Conservation (phyloP, 192 early-diverging fungal species). For the Umbelopsis sp. region DNA sequence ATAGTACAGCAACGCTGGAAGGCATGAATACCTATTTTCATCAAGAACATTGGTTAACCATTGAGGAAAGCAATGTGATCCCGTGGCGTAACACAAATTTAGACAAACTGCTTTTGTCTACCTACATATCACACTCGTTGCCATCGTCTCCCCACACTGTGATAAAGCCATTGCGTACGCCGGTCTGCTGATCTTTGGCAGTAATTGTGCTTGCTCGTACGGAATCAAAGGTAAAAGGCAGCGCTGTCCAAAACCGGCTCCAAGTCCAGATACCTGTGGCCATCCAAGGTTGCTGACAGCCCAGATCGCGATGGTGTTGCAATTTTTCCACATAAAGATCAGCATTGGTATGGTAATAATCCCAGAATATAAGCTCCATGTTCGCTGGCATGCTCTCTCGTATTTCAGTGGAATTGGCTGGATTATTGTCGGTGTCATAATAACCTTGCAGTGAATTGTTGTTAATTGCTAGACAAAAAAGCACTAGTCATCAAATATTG, state of each 20-base stretch:
- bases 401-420: constrained; percentile 53
- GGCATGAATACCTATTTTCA: constrained; percentile 58
- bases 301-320: constrained; percentile 80
- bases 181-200: constrained; percentile 56
- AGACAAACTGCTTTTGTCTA: neutral
- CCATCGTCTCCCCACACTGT: constrained; percentile 93
- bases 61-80: too few species aligned
- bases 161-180: constrained; percentile 77
- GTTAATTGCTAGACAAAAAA: constrained; percentile 65
- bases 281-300: constrained; percentile 79
- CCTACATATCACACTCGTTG: constrained; percentile 83
- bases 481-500: constrained; percentile 18
- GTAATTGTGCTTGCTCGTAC: constrained; percentile 74
- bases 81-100: too few species aligned
- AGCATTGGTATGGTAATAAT: constrained; percentile 79
- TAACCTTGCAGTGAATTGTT: constrained; percentile 82
- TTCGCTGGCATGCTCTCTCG: constrained; percentile 62
- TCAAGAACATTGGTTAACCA: neutral
- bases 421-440: constrained; percentile 70
- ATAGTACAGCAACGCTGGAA: constrained; percentile 80
- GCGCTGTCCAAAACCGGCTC: constrained; percentile 81
- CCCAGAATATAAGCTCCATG: constrained; percentile 82
- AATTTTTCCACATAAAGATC: constrained; percentile 78
- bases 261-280: constrained; percentile 82
- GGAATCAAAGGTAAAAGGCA: constrained; percentile 81